These are phyloP conservation scores for Mucor mucedo DNA, from an alignment of 371 early-diverging fungal species.

Conservation along the genomic window DNA sequence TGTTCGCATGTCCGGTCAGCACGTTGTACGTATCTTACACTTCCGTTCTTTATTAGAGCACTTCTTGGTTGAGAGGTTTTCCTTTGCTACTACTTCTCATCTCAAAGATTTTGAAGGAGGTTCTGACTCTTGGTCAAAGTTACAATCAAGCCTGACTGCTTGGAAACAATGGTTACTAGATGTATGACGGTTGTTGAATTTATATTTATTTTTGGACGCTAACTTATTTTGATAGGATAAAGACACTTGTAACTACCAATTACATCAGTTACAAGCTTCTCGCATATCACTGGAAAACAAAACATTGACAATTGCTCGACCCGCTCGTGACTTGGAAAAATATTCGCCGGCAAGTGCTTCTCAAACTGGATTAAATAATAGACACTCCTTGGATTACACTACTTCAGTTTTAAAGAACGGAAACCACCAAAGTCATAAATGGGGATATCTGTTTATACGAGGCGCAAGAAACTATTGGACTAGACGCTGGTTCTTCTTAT, in stretches of 20 bases:
- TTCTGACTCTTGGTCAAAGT: conserved; percentile 41
- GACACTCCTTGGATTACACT: conserved; percentile 43
- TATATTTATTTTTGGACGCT: no score
- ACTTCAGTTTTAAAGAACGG: background rate
- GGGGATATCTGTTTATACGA: conserved; percentile 49
- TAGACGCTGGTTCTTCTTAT: conserved; percentile 66
- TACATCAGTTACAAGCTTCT: conserved; percentile 29
- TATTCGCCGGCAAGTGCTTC: conserved; percentile 15
- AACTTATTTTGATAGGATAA: conserved; percentile 35
- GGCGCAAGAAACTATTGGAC: conserved; percentile 48
- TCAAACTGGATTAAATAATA: conserved; percentile 8
- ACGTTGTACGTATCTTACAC: conserved; percentile 49
- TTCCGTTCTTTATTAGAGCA: conserved; percentile 50
- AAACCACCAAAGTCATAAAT: conserved; percentile 33
- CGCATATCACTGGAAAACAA: conserved; percentile 36
- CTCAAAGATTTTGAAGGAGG: conserved; percentile 45
- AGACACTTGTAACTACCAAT: conserved; percentile 47
- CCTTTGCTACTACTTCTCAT: conserved; percentile 44
- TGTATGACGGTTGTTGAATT: conserved; percentile 22
- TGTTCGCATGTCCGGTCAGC: conserved; percentile 55
- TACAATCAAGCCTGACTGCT: conserved; percentile 35
- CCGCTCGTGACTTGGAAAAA: conserved; percentile 41
- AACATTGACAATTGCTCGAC: conserved; percentile 40
- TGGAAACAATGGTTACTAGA: conserved; percentile 54
- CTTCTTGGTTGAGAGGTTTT: conserved; percentile 44